phyloP scores from a whole-genome alignment of 1,284 basidiomycete genomes.

The Termitomyces sp. region DNA sequence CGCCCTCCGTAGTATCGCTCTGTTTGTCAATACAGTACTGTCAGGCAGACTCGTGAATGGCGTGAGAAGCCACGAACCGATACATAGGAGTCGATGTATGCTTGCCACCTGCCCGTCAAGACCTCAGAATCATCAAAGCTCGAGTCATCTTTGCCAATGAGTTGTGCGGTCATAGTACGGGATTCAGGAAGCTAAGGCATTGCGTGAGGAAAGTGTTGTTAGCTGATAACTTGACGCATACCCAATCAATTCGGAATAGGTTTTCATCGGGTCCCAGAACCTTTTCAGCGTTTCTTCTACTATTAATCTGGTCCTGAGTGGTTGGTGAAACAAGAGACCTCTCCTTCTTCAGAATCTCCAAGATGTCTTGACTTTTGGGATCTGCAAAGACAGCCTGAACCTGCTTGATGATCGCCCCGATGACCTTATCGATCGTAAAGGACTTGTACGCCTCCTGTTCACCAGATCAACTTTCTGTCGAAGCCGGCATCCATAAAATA shows the following conservation, averaged over 20 bases:
- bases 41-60: neutral
- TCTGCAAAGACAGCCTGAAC: conserved; percentile 80
- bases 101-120: conserved; percentile 79
- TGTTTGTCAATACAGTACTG: conserved; percentile 21
- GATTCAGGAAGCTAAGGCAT: conserved; percentile 56
- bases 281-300: conserved; percentile 78
- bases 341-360: conserved; percentile 77
- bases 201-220: neutral
- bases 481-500: neutral
- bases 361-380: conserved; percentile 78
- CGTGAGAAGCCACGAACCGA: conserved; percentile 46
- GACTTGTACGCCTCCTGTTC: conserved; percentile 71
- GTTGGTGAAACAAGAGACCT: conserved; percentile 58
- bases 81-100: conserved; percentile 87
- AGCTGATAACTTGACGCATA: conserved; percentile 32
- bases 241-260: conserved; percentile 91
- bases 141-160: conserved; percentile 87
- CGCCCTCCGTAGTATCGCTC: conserved; percentile 49
- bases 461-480: neutral
- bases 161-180: conserved; percentile 76
- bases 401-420: conserved; percentile 86
- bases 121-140: conserved; percentile 84
- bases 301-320: conserved; percentile 82
- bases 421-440: conserved; percentile 92
- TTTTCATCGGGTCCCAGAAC: conserved; percentile 87